phyloP scores from a whole-genome alignment of 2,329 filamentous ascomycete genomes.

The Pseudocercospora eumusae region DNA sequence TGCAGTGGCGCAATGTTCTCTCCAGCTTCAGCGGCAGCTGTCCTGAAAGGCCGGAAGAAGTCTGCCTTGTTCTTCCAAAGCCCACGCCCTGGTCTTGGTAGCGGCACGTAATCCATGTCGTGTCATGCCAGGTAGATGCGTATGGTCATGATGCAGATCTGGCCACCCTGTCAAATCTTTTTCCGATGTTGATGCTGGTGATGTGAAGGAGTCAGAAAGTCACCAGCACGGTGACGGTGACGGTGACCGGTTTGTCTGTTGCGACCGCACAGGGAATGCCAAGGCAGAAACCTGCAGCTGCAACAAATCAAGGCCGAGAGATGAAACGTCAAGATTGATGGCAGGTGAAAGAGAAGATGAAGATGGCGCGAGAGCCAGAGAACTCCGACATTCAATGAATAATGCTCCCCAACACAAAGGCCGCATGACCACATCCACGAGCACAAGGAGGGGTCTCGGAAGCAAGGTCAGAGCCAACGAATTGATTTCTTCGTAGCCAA shows the following conservation, averaged over 20 bases:
- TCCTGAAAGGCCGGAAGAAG: conserved; percentile 39
- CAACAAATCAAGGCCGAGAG: background rate
- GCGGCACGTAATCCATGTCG: conserved; percentile 35
- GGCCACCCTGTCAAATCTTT: background rate
- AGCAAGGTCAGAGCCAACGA: background rate
- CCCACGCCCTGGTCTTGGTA: conserved; percentile 29
- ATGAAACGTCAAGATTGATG: background rate
- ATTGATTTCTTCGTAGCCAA: background rate
- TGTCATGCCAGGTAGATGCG: background rate
- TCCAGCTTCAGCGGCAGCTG: conserved; percentile 27
- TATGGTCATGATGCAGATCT: background rate
- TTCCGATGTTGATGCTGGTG: background rate
- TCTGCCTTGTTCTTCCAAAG: conserved; percentile 40
- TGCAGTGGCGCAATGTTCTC: conserved; percentile 35
- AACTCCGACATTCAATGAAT: no score
- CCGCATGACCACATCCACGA: background rate
- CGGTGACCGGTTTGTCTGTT: background rate
- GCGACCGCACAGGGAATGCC: background rate
- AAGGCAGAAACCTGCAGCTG: background rate
- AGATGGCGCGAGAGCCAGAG: no score
- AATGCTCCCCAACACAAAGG: background rate
- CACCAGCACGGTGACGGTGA: background rate
- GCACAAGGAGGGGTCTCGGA: background rate
- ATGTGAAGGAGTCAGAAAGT: background rate
- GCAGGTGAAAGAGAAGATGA: background rate